Evolutionary conservation across 495 filamentous ascomycete species (phyloP), one percentile per base, ranked within the genome.

Genomic region (Penicillium psychrofluorescens): DNA sequence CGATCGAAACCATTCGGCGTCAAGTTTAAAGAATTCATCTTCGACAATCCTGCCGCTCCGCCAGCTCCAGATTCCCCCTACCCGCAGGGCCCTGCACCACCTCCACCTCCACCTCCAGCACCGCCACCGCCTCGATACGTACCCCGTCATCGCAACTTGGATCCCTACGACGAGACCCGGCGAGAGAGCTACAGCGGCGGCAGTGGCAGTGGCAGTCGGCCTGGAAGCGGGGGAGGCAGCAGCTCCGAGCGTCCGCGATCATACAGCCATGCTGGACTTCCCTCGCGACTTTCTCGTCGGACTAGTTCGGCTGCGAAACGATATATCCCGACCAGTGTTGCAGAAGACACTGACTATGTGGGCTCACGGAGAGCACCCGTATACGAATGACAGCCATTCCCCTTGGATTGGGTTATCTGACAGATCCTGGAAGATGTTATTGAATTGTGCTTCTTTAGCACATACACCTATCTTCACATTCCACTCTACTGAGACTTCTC

Each of bases 11-110:
- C 58, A 7, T 47, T 55, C 0, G 54, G 50, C 6, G 46, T 58
- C 9, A 55, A 59, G 22, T 69, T 65, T 49, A 56, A 49, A 12
- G 62, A 71, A 7, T 54, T 51, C 27, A 53, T 51, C 38, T 66
- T 63, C 38, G 58, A 56, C 9, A 56, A 58, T 1, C 55, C 44
- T 6, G 36, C 40, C 8, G 45, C 58, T 2, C 34, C 58, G 4
- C 47, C 55, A 27, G 55, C 56, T 8, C 61, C 62, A 2, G 60
- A 61, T 2, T 45, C 55, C 32, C 54, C 53, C 6, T 61, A 54
- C 45, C 46, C 55, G 29, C 53, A 44, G 11, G 42, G 42, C 35
- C 36, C 43, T 29, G 27, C 45, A 28, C 43, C 56, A 7, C 32
- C 49, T 33, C 37, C 53, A 31, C 40, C 51, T 36, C 35, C 53